Base-by-base conservation (phyloP, 2,329 filamentous ascomycete species). In the Cladorrhinum sp. region DNA sequence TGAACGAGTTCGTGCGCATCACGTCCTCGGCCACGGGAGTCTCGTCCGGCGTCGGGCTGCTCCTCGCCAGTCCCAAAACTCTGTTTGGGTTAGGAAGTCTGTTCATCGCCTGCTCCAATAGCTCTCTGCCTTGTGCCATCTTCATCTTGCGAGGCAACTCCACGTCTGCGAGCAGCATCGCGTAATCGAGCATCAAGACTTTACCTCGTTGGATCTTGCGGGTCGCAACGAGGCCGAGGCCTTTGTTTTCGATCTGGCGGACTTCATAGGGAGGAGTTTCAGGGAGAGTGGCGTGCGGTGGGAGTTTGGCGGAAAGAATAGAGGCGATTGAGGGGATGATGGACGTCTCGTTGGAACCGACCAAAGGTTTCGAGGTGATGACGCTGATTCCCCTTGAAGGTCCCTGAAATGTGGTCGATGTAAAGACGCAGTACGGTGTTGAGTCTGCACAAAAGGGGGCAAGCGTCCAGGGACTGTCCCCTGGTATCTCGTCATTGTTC, bases 1-100 rank as follows among this genome's bases (percentile, higher is more conserved):
- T 69, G 57, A 74, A 75, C 0, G 73, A 68, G 49, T 76, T 76
- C 1, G 74, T 75, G 32, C 68, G 69, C 36, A 76, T 63, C 6
- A 75, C 66, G 41, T 75, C 72, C 53, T 75, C 67, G 8, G 64
- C 56, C 9, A 66, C 71, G 0, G 72, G 59, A 6, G 64, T 62
- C 10, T 56, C 59, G 1, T 67, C 62, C 4, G 71, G 71, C 6
- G 69, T 71, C 2, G 68, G 68, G 8, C 68, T 70, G 50, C 69
- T 71, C 36, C 64, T 61, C 13, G 73, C 69, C 60, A 76, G 62
- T 20, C 61, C 58, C 57, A 71, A 58, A n/a, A 75, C 59, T 25
- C 57, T 61, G 25, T 63, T 54, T 51, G 66, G 61, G n/a, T 57
- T 57, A 1, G 70, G 67, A 22, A 74, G 64, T 29, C 70, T 62